Evolutionary conservation across 208 protist species (phyloP).

Genomic region (Trichomonas gallinae): DNA sequence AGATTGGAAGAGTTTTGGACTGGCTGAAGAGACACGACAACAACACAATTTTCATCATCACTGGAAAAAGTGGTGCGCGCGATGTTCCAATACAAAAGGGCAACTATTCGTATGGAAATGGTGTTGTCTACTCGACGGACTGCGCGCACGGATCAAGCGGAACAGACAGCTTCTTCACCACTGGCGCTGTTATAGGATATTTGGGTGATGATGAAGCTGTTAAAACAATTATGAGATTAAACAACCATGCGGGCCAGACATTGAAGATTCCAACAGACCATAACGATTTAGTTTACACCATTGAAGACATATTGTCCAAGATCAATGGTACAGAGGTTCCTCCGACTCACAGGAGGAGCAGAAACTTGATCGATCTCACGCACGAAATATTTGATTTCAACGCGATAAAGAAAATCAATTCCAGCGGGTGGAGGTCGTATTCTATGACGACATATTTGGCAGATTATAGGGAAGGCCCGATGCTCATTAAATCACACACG

Average conservation of each 20-base stretch:
- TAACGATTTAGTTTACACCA: background rate
- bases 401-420: background rate
- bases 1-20: background rate
- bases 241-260: background rate
- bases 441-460: background rate
- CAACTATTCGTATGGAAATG: background rate
- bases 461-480: background rate
- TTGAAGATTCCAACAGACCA: background rate
- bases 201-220: background rate
- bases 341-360: background rate
- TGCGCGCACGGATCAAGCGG: background rate
- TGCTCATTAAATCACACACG: background rate
- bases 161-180: background rate
- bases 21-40: background rate
- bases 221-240: background rate
- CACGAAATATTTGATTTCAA: background rate
- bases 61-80: background rate
- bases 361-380: background rate
- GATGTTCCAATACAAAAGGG: background rate
- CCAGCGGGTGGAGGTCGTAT: background rate
- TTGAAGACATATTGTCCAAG: background rate
- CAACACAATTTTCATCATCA: background rate
- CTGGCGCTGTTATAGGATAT: background rate
- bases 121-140: background rate
- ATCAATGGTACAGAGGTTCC: background rate